These are phyloP conservation scores for Flaveria brownii DNA, from an alignment of 129 eudicot species.

Conservation along the genomic window DNA sequence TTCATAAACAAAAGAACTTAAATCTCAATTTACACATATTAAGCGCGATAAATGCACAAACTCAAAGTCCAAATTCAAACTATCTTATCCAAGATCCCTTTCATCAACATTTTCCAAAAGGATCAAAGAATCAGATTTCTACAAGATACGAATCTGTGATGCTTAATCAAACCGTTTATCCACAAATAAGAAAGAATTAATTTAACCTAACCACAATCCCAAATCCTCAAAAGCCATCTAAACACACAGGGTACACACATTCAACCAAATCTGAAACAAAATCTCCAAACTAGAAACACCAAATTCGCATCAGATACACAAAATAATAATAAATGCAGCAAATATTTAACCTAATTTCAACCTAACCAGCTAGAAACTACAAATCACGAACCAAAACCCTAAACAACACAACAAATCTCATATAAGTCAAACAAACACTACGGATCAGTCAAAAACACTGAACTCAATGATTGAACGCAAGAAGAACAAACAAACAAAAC, in stretches of 20 bases:
- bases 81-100: conserved; percentile 14
- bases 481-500: not conserved
- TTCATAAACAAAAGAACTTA: not conserved
- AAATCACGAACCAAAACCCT: conserved; percentile 30
- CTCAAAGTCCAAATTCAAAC: not conserved
- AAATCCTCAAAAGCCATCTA: conserved; percentile 9
- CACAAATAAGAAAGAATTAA: not conserved
- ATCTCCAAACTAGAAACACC: not conserved
- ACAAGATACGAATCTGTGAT: not conserved
- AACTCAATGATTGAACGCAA: not conserved
- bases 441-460: conserved; percentile 21
- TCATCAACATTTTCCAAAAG: not conserved
- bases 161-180: not conserved
- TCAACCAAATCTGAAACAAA: not conserved
- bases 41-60: no score
- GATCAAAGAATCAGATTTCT: conserved; percentile 2
- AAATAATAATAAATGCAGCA: no score
- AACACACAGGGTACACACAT: not conserved
- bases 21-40: not conserved
- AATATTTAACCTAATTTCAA: not conserved
- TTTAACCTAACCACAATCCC: conserved; percentile 19
- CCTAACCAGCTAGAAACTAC: conserved; percentile 15
- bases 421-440: conserved; percentile 15
- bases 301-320: not conserved
- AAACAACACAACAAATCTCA: not conserved